Base-by-base conservation (phyloP, 192 early-diverging fungal genomes). In the Chytriomyces hyalinus region DNA sequence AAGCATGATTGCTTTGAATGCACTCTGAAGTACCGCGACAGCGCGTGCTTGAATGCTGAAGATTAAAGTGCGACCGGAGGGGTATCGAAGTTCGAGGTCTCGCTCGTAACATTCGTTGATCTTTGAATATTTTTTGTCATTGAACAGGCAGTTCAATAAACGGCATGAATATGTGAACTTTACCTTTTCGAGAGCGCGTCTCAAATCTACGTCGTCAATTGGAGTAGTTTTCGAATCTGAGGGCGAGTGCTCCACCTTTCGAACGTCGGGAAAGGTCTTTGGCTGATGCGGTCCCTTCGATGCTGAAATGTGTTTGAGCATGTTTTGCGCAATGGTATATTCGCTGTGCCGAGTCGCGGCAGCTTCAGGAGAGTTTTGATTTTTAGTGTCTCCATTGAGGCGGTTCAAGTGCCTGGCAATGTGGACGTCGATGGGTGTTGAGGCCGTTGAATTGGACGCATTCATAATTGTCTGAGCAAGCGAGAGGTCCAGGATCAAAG, bases 401-500 rank as follows among this genome's bases (percentile, higher is more conserved):
- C 20, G 45, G 72, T 28, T 72, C 22, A 36, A 59, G 17, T 64
- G 60, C 15, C 59, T 13, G 15, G 57, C 7, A 20, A 57, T 57
- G 3, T 57, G 20, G 20, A 57, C 81, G 44, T 84, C 80, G 0
- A 68, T 79, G 20, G 77, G 74, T n/a, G 53, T 81, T 20, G 70
- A 65, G 5, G 73, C 75, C 6, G 17, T 62, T 65, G 65, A 72
- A 63, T 45, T 72, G 67, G 36, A 36, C 20, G 57, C 46, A 51
- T 9, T 57, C 51, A 28, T 80, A 66, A 22, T 74, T 63, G n/a
- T 77, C 78, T 70, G 53, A 67, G 80, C 84, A 51, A 82, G 72
- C 4, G 90, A 88, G 3, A 93, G 85, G 73, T 93, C 92, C 3
- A 93, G 75, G 15, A 86, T 82, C 8, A 93, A 76, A 3, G 92